Evolutionary conservation across 176 grass and related monocot genomes (phyloP).

Genomic region (Oryza officinalis): DNA sequence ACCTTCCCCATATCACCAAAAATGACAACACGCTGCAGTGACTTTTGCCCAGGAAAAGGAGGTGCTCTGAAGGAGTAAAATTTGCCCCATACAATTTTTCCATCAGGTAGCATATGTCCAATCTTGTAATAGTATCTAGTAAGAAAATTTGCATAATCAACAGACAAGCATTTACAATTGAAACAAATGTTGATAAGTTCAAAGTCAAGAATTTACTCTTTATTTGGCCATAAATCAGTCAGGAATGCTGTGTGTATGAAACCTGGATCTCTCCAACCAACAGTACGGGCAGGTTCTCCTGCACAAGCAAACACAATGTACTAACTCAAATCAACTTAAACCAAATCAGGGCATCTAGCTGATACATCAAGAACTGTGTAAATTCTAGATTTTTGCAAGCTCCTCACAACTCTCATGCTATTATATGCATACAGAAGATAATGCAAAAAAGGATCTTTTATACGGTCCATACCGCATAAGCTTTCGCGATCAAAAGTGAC

Average conservation of each 20-base stretch:
- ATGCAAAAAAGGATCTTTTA: neutral
- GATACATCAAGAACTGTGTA: neutral
- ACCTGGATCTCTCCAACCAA: conserved; percentile 95
- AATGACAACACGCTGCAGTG: conserved; percentile 72
- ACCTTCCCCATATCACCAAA: conserved; percentile 99
- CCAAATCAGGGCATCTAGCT: neutral
- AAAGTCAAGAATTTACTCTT: conserved; percentile 48
- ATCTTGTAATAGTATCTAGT: conserved; percentile 82
- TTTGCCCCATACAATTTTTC: conserved; percentile 68
- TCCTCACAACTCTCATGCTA: neutral
- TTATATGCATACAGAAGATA: neutral
- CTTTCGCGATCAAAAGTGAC: conserved; percentile 71
- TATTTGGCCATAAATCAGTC: conserved; percentile 72
- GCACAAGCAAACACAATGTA: neutral
- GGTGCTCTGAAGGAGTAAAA: conserved; percentile 64
- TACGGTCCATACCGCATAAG: conserved; percentile 65
- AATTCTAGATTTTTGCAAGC: neutral
- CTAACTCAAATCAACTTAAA: neutral
- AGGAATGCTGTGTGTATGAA: conserved; percentile 90
- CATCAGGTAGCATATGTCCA: conserved; percentile 49
- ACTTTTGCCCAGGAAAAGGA: conserved; percentile 84
- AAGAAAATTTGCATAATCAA: conserved; percentile 8
- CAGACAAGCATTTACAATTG: neutral
- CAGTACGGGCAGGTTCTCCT: conserved; percentile 83
- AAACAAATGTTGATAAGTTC: neutral